Conservation (phyloP, 495 filamentous ascomycete genomes). For the Chaetomium tenue region DNA sequence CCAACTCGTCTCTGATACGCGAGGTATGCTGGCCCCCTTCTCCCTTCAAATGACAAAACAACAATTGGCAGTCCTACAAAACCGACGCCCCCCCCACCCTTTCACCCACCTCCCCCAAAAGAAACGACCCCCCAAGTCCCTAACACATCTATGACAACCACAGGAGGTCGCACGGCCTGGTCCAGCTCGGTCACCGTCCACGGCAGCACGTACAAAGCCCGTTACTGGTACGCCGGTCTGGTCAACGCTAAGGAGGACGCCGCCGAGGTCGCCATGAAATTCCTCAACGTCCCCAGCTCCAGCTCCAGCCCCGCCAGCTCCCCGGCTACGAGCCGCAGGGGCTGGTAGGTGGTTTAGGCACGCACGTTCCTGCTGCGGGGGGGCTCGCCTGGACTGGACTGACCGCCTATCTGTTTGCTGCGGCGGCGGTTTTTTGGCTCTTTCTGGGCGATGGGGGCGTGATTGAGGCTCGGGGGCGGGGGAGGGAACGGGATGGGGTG, state of each 20-base stretch:
- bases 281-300: conserved; percentile 32
- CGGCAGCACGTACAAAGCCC: conserved; percentile 58
- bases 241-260: conserved; percentile 90
- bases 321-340: conserved; percentile 6
- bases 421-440: no score
- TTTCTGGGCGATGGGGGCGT: no score
- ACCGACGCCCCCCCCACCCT: no score
- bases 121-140: background rate
- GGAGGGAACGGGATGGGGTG: no score
- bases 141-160: background rate
- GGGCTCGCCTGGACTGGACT: background rate
- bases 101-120: no score
- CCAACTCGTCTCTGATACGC: conserved; percentile 73
- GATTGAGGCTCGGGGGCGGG: no score
- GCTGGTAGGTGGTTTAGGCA: background rate
- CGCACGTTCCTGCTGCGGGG: background rate
- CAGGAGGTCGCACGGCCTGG: conserved; percentile 91
- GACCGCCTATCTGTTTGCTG: background rate
- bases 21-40: conserved; percentile 55
- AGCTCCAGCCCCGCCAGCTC: conserved; percentile 20
- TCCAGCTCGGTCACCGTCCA: conserved; percentile 66
- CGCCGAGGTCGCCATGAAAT: conserved; percentile 69
- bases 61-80: no score
- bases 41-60: background rate
- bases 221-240: conserved; percentile 90